phyloP scores from a whole-genome alignment of 352 stramenopile genomes.

The Phytophthora cactorum region DNA sequence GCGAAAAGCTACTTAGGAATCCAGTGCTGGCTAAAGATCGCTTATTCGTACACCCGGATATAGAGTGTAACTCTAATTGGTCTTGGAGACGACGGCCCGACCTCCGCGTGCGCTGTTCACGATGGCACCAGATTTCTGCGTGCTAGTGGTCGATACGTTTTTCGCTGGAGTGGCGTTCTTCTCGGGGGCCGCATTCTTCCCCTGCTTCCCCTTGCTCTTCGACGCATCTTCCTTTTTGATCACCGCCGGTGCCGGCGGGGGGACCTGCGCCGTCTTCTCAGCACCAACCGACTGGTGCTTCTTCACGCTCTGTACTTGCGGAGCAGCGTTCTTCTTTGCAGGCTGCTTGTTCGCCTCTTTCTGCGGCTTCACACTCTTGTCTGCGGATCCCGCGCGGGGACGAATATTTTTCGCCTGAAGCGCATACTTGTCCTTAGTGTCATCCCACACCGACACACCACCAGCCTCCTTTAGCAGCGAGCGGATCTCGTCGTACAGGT shows the following conservation, averaged over 20 bases:
- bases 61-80: background rate
- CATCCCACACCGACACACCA: constrained; percentile 18
- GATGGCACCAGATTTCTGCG: constrained; percentile 11
- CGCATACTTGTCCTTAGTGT: constrained; percentile 17
- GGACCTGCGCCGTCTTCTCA: constrained; percentile 7
- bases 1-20: background rate
- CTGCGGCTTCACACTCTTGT: constrained; percentile 3
- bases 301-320: constrained; percentile 14
- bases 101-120: constrained; percentile 9
- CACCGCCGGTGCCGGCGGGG: constrained; percentile 12
- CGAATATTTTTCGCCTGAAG: constrained; percentile 19
- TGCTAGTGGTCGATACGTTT: constrained; percentile 2
- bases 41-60: background rate
- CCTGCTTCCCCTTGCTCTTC: constrained; percentile 2
- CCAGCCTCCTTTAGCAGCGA: constrained; percentile 20
- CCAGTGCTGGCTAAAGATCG: background rate
- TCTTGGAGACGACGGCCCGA: constrained; percentile 2
- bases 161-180: constrained; percentile 13
- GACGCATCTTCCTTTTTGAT: constrained; percentile 1
- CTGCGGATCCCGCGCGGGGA: background rate
- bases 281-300: constrained; percentile 15
- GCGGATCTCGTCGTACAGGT: constrained; percentile 31
- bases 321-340: constrained; percentile 15
- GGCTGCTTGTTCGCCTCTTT: constrained; percentile 13
- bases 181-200: constrained; percentile 1